Percentiles rank a stretch among this genome's conserved stretches.
phyloP scores from a whole-genome alignment of 2,329 filamentous ascomycete species.

The Penicillium sp. region DNA sequence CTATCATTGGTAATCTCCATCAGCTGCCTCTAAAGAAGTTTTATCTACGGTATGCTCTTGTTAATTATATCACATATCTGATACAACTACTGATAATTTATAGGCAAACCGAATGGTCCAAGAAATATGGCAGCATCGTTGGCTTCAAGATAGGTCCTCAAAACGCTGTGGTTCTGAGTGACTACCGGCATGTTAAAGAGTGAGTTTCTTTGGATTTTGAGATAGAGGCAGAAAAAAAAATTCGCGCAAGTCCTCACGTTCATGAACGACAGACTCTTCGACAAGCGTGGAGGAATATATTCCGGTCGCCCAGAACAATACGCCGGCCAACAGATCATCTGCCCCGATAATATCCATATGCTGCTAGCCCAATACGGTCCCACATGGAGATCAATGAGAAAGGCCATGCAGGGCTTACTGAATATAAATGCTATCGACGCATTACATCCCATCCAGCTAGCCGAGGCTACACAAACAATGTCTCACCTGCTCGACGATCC shows the following conservation, averaged over 20 bases:
- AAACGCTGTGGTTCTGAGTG: background rate
- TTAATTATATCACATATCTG: background rate
- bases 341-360: background rate
- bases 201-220: background rate
- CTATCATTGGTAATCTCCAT: background rate
- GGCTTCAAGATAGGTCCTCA: background rate
- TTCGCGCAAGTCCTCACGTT: too few relatives aligned
- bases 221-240: too few relatives aligned
- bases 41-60: background rate
- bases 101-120: background rate
- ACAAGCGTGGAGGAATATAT: constrained; percentile 11
- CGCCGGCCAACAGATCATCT: constrained; percentile 3
- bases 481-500: constrained; percentile 15
- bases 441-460: constrained; percentile 16
- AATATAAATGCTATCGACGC: constrained; percentile 8
- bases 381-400: constrained; percentile 2
- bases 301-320: constrained; percentile 8
- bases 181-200: background rate
- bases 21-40: background rate
- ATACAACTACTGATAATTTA: background rate
- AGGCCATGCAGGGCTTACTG: background rate
- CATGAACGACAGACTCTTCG: constrained; percentile 3
- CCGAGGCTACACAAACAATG: constrained; percentile 19
- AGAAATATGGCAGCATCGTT: background rate
- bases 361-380: constrained; percentile 8